A percentile compares a stretch with the other conserved stretches of the same genome.
Evolutionary conservation across 2,329 filamentous ascomycete species (phyloP).

Genomic region (Monosporascus sp.): DNA sequence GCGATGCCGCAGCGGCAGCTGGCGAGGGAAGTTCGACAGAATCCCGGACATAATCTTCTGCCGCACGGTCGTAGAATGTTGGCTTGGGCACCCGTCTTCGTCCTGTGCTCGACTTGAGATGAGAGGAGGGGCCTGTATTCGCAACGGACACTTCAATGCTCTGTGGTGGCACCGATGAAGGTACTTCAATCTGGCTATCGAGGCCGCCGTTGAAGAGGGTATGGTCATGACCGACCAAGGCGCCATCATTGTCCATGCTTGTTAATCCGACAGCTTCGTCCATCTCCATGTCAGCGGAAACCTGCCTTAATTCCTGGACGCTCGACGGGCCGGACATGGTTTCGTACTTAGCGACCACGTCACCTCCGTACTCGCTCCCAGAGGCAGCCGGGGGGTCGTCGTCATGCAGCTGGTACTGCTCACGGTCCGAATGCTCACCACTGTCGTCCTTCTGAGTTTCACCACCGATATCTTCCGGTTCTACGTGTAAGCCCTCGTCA

Average conservation of each 20-base stretch:
- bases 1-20: constrained; percentile 10
- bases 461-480: not conserved
- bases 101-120: constrained; percentile 11
- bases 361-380: not conserved
- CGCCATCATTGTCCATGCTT: not conserved
- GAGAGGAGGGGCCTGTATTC: not conserved
- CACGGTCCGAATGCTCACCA: not conserved
- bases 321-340: not conserved
- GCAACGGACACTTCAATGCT: not conserved
- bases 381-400: not conserved
- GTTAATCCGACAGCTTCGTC: not conserved
- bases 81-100: constrained; percentile 22
- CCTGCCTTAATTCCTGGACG: not conserved
- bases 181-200: constrained; percentile 10
- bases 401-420: not conserved
- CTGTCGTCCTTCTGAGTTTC: constrained; percentile 1
- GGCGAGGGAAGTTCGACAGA: constrained; percentile 12
- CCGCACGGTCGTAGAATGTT: constrained; percentile 15
- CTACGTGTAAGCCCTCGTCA: not conserved
- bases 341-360: not conserved
- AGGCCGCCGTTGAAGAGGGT: not conserved
- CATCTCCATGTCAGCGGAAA: not conserved
- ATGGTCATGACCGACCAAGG: not conserved
- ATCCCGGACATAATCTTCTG: constrained; percentile 6
- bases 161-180: constrained; percentile 12